phyloP scores from a whole-genome alignment of 371 early-diverging fungal genomes.

The Capillidium rhysosporum region DNA sequence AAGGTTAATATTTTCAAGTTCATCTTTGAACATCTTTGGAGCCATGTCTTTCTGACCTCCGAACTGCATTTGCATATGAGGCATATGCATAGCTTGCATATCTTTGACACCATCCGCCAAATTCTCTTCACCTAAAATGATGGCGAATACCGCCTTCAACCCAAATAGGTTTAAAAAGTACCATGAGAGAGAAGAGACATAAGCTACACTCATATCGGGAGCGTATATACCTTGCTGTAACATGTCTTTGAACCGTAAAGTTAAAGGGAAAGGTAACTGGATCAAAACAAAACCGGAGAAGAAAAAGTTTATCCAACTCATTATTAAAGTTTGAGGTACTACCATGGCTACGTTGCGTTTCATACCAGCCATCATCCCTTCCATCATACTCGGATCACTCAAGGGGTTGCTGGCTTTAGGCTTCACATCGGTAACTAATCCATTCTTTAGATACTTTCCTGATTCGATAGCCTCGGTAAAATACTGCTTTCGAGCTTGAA shows the following conservation, averaged over 20 bases:
- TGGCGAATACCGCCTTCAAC: conserved; percentile 70
- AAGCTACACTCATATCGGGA: conserved; percentile 87
- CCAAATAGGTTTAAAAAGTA: conserved; percentile 96
- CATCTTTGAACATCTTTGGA: conserved; percentile 67
- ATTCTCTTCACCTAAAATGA: conserved; percentile 80
- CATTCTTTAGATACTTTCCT: conserved; percentile 59
- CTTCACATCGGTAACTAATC: conserved; percentile 17
- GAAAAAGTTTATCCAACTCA: conserved; percentile 96
- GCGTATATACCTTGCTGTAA: conserved; percentile 91
- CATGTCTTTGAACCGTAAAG: conserved; percentile 92
- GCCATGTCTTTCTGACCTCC: conserved; percentile 33
- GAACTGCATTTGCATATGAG: conserved; percentile 25
- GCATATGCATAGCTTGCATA: conserved; percentile 81
- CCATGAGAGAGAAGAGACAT: conserved; percentile 97
- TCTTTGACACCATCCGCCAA: conserved; percentile 75
- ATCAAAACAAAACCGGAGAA: conserved; percentile 91
- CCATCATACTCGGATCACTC: conserved; percentile 83
- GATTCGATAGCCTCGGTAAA: conserved; percentile 57
- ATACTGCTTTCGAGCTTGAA: conserved; percentile 40
- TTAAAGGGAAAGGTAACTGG: conserved; percentile 89
- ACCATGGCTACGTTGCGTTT: conserved; percentile 90
- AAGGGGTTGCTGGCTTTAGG: conserved; percentile 56
- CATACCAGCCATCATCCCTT: conserved; percentile 92
- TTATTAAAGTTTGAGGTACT: conserved; percentile 92
- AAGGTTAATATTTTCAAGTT: conserved; percentile 72